Evolutionary conservation across 305 asterid species (phyloP).

Genomic region (Rubia occidens): DNA sequence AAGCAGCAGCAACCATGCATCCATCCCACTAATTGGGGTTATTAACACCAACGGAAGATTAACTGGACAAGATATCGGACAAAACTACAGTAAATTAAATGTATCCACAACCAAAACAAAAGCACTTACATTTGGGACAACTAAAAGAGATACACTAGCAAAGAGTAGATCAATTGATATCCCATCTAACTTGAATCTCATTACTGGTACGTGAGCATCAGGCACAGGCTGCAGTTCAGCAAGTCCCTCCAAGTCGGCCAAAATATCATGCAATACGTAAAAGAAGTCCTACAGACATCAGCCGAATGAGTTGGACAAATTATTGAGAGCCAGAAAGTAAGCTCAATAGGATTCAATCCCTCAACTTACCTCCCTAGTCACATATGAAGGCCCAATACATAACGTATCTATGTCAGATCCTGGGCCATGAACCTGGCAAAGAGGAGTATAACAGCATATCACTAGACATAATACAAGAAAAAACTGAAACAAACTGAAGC

Average conservation of each 20-base stretch:
- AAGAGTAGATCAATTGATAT: constrained; percentile 88
- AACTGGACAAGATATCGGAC: background rate
- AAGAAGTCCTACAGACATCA: constrained; percentile 73
- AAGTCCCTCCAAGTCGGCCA: constrained; percentile 65
- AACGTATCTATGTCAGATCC: constrained; percentile 89
- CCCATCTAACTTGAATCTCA: constrained; percentile 93
- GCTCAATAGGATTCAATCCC: background rate
- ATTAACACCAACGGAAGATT: no score
- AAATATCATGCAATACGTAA: constrained; percentile 55
- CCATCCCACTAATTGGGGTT: background rate
- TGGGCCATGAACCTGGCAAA: constrained; percentile 80
- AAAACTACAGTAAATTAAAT: background rate
- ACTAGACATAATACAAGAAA: background rate
- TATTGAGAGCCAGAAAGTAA: constrained; percentile 3
- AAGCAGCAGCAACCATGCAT: no score
- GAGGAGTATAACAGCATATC: background rate
- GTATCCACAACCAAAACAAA: background rate
- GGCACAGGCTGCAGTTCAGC: constrained; percentile 92
- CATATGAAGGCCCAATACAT: constrained; percentile 89
- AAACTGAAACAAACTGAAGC: background rate
- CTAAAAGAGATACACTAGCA: constrained; percentile 74
- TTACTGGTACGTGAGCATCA: constrained; percentile 94
- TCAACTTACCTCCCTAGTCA: constrained; percentile 59
- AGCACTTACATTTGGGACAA: constrained; percentile 77
- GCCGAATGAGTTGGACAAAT: constrained; percentile 10